A percentile compares a stretch with the other conserved stretches of the same genome.
These are phyloP conservation scores for Monosporascus sp. DNA, from an alignment of 2,329 filamentous ascomycete genomes.

Conservation along the genomic window DNA sequence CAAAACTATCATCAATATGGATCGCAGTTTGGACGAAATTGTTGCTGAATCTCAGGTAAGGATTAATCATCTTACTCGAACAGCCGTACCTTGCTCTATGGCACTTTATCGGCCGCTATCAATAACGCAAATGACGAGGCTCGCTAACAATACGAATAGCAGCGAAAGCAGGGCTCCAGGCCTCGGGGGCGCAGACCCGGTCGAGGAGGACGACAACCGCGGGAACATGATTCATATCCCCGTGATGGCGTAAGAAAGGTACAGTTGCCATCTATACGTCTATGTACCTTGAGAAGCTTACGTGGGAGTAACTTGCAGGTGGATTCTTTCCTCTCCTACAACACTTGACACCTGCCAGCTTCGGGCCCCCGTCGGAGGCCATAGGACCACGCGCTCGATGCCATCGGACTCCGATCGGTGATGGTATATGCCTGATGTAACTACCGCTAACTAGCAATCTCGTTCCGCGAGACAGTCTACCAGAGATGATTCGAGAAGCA, in stretches of 20 bases:
- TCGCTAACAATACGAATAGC: slow-evolving; percentile 12
- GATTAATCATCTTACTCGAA: background rate
- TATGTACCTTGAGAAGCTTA: slow-evolving; percentile 23
- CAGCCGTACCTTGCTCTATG: too few relatives aligned
- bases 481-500: slow-evolving; percentile 58
- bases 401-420: slow-evolving; percentile 29
- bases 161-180: slow-evolving; percentile 20
- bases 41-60: slow-evolving; percentile 30
- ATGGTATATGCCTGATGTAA: slow-evolving; percentile 34
- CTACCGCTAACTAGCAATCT: slow-evolving; percentile 47
- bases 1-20: slow-evolving; percentile 17
- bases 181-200: slow-evolving; percentile 20
- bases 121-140: background rate
- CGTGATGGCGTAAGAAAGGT: slow-evolving; percentile 93
- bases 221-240: slow-evolving; percentile 48
- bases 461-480: slow-evolving; percentile 35
- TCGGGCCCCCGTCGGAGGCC: slow-evolving; percentile 22
- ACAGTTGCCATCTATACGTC: background rate
- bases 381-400: slow-evolving; percentile 28
- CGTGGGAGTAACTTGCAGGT: slow-evolving; percentile 16
- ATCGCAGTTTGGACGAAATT: slow-evolving; percentile 30
- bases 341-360: slow-evolving; percentile 20
- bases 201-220: slow-evolving; percentile 17
- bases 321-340: slow-evolving; percentile 28
- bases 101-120: background rate